Conservation (phyloP, 1,139 yeast species). For the Zygosaccharomyces sapae region DNA sequence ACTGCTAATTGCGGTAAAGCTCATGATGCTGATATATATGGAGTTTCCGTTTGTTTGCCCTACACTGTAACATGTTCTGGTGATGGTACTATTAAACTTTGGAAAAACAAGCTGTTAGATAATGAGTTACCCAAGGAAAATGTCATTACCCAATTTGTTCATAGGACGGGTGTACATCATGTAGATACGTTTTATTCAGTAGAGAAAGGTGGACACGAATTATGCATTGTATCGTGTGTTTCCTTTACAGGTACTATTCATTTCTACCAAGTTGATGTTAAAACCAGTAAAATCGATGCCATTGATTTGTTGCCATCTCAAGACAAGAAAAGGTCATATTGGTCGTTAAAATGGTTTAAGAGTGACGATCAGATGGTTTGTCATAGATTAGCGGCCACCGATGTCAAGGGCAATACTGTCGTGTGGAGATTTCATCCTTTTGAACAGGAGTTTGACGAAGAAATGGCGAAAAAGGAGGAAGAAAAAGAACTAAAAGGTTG, state of each 20-base stretch:
- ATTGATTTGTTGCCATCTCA: conserved; percentile 25
- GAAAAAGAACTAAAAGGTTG: conserved; percentile 10
- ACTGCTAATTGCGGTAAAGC: conserved; percentile 64
- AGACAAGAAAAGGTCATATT: conserved; percentile 33
- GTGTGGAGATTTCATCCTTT: conserved; percentile 43
- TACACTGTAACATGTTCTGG: conserved; percentile 81
- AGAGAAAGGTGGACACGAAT: conserved; percentile 42
- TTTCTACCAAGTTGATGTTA: conserved; percentile 40
- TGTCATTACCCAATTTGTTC: conserved; percentile 44
- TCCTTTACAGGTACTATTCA: conserved; percentile 56
- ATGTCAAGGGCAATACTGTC: conserved; percentile 51
- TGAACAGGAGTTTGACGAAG: conserved; percentile 19
- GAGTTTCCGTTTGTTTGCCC: conserved; percentile 55
- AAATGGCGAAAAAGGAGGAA: conserved; percentile 13
- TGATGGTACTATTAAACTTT: conserved; percentile 73
- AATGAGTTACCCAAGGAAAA: conserved; percentile 45
- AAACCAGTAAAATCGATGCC: conserved; percentile 21
- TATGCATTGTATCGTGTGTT: conserved; percentile 52
- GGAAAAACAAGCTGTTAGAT: conserved; percentile 64
- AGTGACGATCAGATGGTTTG: conserved; percentile 46
- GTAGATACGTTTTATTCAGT: conserved; percentile 52
- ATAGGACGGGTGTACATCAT: conserved; percentile 71
- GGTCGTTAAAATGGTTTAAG: conserved; percentile 45
- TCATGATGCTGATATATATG: conserved; percentile 72
- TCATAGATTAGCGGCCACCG: conserved; percentile 53